These are phyloP conservation scores for Trichoderma arundinaceum DNA, from an alignment of 2,329 filamentous ascomycete genomes.

Conservation along the genomic window DNA sequence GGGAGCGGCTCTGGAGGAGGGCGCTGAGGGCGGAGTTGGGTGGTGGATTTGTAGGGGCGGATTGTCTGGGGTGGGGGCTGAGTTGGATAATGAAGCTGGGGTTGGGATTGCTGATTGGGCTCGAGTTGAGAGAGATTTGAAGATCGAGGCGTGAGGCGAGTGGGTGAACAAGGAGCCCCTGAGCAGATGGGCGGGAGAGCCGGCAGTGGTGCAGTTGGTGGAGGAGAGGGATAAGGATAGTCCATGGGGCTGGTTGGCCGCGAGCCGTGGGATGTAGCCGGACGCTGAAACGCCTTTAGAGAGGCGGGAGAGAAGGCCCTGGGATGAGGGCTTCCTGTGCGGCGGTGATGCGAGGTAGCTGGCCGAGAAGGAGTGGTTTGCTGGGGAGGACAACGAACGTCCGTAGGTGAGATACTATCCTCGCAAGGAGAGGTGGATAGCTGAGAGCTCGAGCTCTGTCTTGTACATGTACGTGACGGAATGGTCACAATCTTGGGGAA, in stretches of 20 bases:
- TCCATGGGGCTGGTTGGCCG: conserved; percentile 23
- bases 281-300: conserved; percentile 4
- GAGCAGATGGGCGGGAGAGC: conserved; percentile 34
- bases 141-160: conserved; percentile 34
- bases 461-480: conserved; percentile 37
- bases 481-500: conserved; percentile 49
- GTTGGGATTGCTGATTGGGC: neutral
- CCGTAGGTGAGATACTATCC: conserved; percentile 36
- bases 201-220: conserved; percentile 9
- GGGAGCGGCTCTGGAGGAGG: conserved; percentile 38
- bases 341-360: neutral
- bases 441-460: conserved; percentile 37
- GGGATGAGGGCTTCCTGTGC: conserved; percentile 13
- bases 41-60: conserved; percentile 40
- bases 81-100: neutral
- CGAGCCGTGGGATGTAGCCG: conserved; percentile 19
- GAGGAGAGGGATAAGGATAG: conserved; percentile 1
- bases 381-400: neutral
- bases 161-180: conserved; percentile 37
- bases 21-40: conserved; percentile 36
- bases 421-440: conserved; percentile 41
- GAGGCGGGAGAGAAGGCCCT: conserved; percentile 12
- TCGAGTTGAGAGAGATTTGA: conserved; percentile 1
- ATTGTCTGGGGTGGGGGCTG: conserved; percentile 21
- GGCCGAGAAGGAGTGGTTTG: neutral